Conservation (phyloP, 768 basidiomycete species). For the Lentinula detonsa region DNA sequence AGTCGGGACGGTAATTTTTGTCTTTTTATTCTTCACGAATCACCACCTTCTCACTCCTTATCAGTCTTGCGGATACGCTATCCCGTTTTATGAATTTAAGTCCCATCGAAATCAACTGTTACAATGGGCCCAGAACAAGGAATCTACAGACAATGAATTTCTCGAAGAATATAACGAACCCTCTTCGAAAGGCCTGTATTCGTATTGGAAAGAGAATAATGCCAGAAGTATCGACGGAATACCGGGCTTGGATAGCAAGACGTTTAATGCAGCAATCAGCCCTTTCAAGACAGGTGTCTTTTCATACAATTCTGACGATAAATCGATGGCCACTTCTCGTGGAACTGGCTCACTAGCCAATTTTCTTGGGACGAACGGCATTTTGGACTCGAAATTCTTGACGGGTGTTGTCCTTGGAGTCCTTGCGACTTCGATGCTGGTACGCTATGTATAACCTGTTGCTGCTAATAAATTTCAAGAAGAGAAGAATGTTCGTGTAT, state of each 20-base stretch:
- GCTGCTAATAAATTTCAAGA: not conserved
- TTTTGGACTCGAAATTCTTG: not conserved
- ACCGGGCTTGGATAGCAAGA: not conserved
- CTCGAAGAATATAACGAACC: not conserved
- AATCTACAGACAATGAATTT: constrained; percentile 14
- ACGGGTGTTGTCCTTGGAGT: not conserved
- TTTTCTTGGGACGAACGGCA: not conserved
- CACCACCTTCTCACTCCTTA: not conserved
- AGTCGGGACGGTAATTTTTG: constrained; percentile 30
- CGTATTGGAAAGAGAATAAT: constrained; percentile 6
- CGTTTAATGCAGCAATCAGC: not conserved
- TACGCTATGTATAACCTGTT: not conserved
- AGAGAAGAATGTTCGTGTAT: not conserved
- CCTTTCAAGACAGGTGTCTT: not conserved
- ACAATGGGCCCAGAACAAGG: constrained; percentile 19
- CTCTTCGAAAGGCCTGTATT: not conserved
- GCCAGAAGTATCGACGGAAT: constrained; percentile 7
- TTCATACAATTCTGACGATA: not conserved
- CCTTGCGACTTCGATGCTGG: not conserved
- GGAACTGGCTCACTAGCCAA: not conserved
- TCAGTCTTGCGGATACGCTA: constrained; percentile 41
- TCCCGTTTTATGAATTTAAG: constrained; percentile 33
- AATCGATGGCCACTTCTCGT: not conserved
- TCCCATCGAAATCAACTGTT: constrained; percentile 32
- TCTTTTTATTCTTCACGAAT: not conserved